Base-by-base conservation (phyloP, 176 grass and related monocot species). In the Oryza glumipatula region DNA sequence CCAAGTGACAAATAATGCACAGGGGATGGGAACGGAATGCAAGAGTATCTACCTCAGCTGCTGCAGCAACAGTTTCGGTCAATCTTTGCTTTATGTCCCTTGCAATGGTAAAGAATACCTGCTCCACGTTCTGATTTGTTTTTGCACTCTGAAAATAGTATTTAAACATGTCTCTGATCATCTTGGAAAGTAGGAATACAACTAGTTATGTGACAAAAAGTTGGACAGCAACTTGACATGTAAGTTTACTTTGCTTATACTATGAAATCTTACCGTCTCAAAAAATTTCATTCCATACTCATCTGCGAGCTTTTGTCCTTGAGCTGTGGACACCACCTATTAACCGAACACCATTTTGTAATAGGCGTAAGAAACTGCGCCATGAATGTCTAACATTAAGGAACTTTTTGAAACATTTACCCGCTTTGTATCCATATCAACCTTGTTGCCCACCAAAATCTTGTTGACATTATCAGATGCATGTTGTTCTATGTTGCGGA, bases 401-500 rank as follows among this genome's bases (percentile, higher is more conserved):
- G 60, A 46, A 67, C 64, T 21, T 66, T 11, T 52, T 61, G 48
- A 79, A 85, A 26, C 7, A 35, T 16, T 80, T 94, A 97, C 94
- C 92, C 94, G 78, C 78, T 94, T 97, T 60, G 87, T 69, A 82
- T 97, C 92, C 94, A 97, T 97, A 80, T 97, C 94, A 41, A 93
- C 92, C 92, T 97, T 97, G 85, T 97, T 97, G 77, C 94, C 94
- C 17, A 94, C 90, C 88, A 97, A 81, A 76, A 97, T 92, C 81
- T 97, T 97, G 86, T 97, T 97, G 38, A 97, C 94, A 70, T 94
- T 94, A 78, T 97, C 92, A 73, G 94, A 97, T 67, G 94, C 94
- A 89, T 97, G 94, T 46, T 97, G 92, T 81, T 97, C 92, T 82
- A 97, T 97, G 79, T 97, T 94, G 64, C 86, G 90, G 41, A 97